These are phyloP conservation scores for Cerioporus squamosus DNA, from an alignment of 1,284 basidiomycete species.

Conservation along the genomic window DNA sequence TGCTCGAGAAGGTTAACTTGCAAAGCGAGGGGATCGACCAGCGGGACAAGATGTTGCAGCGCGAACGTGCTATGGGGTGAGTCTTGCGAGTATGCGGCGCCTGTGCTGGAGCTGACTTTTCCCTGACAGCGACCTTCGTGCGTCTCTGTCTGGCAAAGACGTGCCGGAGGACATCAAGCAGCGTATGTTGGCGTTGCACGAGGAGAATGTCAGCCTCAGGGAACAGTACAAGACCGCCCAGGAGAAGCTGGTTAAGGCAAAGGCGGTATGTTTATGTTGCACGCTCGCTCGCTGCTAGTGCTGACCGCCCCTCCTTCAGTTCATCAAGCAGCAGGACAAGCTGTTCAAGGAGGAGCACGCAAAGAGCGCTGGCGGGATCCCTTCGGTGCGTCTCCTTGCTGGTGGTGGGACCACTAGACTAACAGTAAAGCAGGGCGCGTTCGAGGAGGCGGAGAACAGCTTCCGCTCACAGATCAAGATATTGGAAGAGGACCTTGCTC, in stretches of 20 bases:
- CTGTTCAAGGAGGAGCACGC: conserved; percentile 80
- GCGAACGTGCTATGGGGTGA: conserved; percentile 80
- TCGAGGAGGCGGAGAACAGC: conserved; percentile 73
- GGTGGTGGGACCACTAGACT: not conserved
- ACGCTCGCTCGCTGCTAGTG: not conserved
- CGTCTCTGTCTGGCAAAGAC: conserved; percentile 73
- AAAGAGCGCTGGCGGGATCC: conserved; percentile 42
- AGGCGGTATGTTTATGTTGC: conserved; percentile 51
- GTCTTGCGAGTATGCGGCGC: conserved; percentile 23
- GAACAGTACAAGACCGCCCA: conserved; percentile 73
- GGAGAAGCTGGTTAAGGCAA: conserved; percentile 85
- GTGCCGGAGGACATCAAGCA: conserved; percentile 82
- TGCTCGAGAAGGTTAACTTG: conserved; percentile 91
- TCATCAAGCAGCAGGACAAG: conserved; percentile 92
- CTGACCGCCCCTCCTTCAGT: conserved; percentile 48
- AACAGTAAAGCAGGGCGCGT: conserved; percentile 48
- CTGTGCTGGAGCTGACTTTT: not conserved
- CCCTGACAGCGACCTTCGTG: conserved; percentile 68
- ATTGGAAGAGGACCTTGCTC: conserved; percentile 70
- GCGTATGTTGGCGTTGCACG: conserved; percentile 76
- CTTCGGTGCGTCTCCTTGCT: conserved; percentile 28
- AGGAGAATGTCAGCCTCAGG: conserved; percentile 74
- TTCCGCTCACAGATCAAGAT: conserved; percentile 74
- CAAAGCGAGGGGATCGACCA: conserved; percentile 88
- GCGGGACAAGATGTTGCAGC: conserved; percentile 81